Base-by-base conservation (phyloP, 768 basidiomycete genomes). In the Termitomyces sp. region DNA sequence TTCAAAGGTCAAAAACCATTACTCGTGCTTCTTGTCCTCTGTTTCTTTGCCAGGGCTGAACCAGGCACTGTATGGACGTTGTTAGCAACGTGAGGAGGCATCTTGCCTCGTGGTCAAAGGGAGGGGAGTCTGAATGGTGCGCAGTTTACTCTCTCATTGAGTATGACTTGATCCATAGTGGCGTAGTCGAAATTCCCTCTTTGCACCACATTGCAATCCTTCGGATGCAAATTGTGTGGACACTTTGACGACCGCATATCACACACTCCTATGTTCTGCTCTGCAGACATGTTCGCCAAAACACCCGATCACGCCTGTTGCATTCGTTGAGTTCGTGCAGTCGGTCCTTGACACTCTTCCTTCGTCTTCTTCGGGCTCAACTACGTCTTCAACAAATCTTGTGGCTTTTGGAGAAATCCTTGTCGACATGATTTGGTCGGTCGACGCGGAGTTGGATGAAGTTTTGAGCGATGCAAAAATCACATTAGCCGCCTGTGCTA, bases 351-450 rank as follows among this genome's bases (percentile, higher is more conserved):
- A 75, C 49, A 74, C 72, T 44, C 77, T 90, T 10, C 90, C 90
- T 19, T 84, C 83, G n/a, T 88, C 89, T 21, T 89, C 88, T 5
- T 81, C 82, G n/a, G 69, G 71, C 11, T 78, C 83, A 8, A 77
- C 80, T 9, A 81, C 81, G 38, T 70, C 75, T 46, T 73, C 77
- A 11, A 70, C 76, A 8, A 76, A 78, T 59, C 72, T 71, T 3
- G 59, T 71, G 0, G 62, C 77, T 0, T 83, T 92, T 55, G 86
- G 86, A 11, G 90, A 92, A 63, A 69, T 83, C 45, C 73, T 94
- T 3, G 80, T 95, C 21, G 92, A 95, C 67, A 77, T 89, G 64
- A 77, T 92, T 44, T 95, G 92, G 92, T 81, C 90, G 19, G 69
- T 90, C 44, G 92, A 94, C 71, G 77, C 82, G 37, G 83, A 88